Evolutionary conservation across 2,329 filamentous ascomycete genomes (phyloP), one percentile per base, ranked within the genome.

Genomic region (Paecilomyces sp.): DNA sequence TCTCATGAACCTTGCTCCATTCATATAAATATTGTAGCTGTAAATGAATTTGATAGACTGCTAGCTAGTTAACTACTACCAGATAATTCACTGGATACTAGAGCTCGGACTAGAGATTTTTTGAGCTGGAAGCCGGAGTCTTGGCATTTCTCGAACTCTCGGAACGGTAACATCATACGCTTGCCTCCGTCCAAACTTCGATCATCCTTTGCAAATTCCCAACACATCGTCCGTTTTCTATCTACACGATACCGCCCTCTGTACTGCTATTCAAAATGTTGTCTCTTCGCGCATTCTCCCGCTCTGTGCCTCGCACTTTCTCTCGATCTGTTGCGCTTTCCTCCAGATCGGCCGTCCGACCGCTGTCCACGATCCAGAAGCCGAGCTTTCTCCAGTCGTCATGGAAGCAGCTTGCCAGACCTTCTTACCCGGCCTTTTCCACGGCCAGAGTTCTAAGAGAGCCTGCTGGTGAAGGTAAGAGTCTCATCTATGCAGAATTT

Each of bases 221-320:
- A n/a, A 24, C 3, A 3, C 24, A 31, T 60, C 59, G 25, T 51
- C 33, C 54, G 8, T 57, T 54, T 30, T 41, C 13, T 54, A 25
- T 58, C 4, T 41, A 28, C n/a, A 28, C 41, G 12, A 28, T 50
- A 25, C n/a, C 50, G 31, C 18, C 36, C 31, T 24, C 34, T 22
- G 33, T 24, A 13, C 55, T 51, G 18, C 47, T 31, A 56, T 63
- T 65, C 75, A 83, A 69, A 65, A 92, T 92, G 89, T 79, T 91
- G 72, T 88, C 88, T 65, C 79, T 90, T 66, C 83, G 88, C 74
- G 78, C 82, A 62, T 72, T 88, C 64, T 81, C 84, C 71, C 88
- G 89, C 73, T 83, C 86, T 56, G 84, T 86, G 72, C 88, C 89
- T 67, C 85, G 88, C 72, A 80, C 82, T 60, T 68, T 88, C 58